Conservation (phyloP, 345 rosid genomes). For the Corchorus capsularis region DNA sequence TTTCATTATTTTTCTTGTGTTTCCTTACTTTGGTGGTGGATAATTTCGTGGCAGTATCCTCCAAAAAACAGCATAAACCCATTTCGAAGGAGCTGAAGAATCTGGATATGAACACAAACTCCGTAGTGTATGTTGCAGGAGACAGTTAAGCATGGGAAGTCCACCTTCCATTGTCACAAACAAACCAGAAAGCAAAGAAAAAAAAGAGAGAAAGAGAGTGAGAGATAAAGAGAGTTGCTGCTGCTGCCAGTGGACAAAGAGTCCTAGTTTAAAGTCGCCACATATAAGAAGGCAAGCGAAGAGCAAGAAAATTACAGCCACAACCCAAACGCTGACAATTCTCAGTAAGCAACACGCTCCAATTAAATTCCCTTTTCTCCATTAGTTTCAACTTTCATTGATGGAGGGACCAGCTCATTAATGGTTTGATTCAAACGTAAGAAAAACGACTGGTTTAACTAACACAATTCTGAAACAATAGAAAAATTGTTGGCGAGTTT, state of each 20-base stretch:
- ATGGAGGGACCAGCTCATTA: constrained; percentile 23
- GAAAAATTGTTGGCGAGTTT: constrained; percentile 15
- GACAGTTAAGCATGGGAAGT: constrained; percentile 65
- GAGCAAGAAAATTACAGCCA: background rate
- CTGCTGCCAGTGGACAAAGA: constrained; percentile 17
- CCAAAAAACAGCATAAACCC: constrained; percentile 84
- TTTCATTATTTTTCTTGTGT: background rate
- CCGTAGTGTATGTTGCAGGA: constrained; percentile 59
- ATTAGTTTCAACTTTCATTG: constrained; percentile 1
- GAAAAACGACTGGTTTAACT: background rate
- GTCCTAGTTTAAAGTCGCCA: constrained; percentile 23
- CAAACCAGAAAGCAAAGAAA: background rate
- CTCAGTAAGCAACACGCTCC: constrained; percentile 28
- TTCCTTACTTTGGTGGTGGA: constrained; percentile 73
- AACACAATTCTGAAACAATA: background rate
- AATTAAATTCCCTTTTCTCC: background rate
- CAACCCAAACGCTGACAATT: constrained; percentile 26
- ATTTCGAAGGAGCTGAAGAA: constrained; percentile 59
- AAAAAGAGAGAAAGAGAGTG: constrained; percentile 3
- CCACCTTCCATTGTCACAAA: constrained; percentile 56
- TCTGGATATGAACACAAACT: constrained; percentile 50
- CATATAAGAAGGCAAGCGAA: constrained; percentile 17
- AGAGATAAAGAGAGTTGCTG: constrained; percentile 11
- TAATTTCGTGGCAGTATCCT: constrained; percentile 75
- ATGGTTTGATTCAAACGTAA: background rate